phyloP scores from a whole-genome alignment of 1,284 basidiomycete genomes.

The Cyathus olla region DNA sequence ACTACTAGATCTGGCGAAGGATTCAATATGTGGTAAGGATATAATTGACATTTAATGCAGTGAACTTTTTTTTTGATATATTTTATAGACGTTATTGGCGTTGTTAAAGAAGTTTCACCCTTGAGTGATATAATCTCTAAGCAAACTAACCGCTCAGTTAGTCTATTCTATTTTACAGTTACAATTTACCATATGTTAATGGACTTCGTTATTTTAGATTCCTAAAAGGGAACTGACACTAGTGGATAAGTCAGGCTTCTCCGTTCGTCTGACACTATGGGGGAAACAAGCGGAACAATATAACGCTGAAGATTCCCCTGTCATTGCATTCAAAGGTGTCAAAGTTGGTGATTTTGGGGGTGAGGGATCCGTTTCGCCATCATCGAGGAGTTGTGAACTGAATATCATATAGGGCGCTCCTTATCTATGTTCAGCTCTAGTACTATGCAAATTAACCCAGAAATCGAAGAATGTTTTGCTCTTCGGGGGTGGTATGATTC shows the following conservation, averaged over 20 bases:
- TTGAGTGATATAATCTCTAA: conserved; percentile 81
- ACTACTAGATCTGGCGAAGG: conserved; percentile 78
- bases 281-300: conserved; percentile 95
- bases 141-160: conserved; percentile 75
- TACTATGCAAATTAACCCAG: conserved; percentile 88
- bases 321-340: conserved; percentile 95
- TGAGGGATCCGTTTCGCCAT: conserved; percentile 28
- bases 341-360: conserved; percentile 97
- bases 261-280: conserved; percentile 94
- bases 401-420: conserved; percentile 66
- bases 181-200: conserved; percentile 2
- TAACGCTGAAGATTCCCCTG: conserved; percentile 62
- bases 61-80: conserved; percentile 19
- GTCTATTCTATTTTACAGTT: conserved; percentile 22
- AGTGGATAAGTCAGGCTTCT: conserved; percentile 87
- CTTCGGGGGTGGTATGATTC: conserved; percentile 95
- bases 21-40: conserved; percentile 79
- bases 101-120: conserved; percentile 85
- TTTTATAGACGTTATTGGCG: conserved; percentile 82
- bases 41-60: neutral
- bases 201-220: conserved; percentile 58
- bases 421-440: conserved; percentile 70
- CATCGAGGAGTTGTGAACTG: neutral
- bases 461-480: conserved; percentile 87
- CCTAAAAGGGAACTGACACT: conserved; percentile 90